phyloP scores from a whole-genome alignment of 2,329 filamentous ascomycete genomes.

The Claviceps digitariae region DNA sequence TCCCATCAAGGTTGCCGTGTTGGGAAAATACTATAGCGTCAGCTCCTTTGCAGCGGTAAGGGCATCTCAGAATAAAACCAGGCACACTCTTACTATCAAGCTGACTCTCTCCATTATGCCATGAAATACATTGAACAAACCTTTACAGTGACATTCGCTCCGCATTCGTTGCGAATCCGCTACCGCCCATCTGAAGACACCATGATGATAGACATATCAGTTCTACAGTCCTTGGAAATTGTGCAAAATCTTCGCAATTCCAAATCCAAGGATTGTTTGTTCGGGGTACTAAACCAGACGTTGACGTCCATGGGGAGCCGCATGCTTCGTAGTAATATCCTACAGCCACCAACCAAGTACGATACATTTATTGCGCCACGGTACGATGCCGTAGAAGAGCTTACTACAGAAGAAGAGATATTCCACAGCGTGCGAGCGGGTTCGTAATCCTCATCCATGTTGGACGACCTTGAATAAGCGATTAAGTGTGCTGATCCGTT shows the following conservation, averaged over 20 bases:
- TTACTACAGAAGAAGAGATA: constrained; percentile 72
- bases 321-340: constrained; percentile 68
- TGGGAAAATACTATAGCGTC: constrained; percentile 75
- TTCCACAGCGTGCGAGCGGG: constrained; percentile 64
- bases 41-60: constrained; percentile 76
- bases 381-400: constrained; percentile 72
- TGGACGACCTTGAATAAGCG: not conserved
- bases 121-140: constrained; percentile 69
- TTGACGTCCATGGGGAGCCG: constrained; percentile 79
- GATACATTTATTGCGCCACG: constrained; percentile 53
- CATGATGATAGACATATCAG: constrained; percentile 91
- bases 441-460: constrained; percentile 15
- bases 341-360: constrained; percentile 71
- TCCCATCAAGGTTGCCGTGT: constrained; percentile 62
- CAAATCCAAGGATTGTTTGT: constrained; percentile 71
- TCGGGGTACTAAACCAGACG: constrained; percentile 75
- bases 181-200: constrained; percentile 82
- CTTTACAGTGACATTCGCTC: constrained; percentile 42
- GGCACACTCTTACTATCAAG: no score
- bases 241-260: constrained; percentile 72
- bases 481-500: not conserved
- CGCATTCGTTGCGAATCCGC: constrained; percentile 47
- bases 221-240: constrained; percentile 75
- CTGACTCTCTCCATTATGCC: constrained; percentile 35
- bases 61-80: constrained; percentile 4